phyloP scores from a whole-genome alignment of 805 yeast species.

The Limtongozyma cylindracea region DNA sequence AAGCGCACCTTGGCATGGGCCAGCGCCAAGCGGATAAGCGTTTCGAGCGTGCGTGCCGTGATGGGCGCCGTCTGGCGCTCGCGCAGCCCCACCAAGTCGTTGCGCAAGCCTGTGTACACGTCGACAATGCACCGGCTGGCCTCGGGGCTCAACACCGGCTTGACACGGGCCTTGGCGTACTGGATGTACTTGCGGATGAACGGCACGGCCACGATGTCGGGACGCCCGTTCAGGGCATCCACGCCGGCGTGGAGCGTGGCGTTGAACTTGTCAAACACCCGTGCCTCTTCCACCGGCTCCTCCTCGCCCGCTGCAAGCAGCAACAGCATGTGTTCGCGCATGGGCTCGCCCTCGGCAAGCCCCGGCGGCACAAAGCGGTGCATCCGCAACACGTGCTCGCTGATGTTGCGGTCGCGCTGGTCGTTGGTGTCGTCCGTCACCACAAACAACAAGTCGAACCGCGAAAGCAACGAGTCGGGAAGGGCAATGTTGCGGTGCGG shows the following conservation, averaged over 20 bases:
- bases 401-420: slow-evolving; percentile 57
- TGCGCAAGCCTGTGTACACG: slow-evolving; percentile 61
- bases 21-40: slow-evolving; percentile 79
- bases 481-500: slow-evolving; percentile 93
- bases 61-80: slow-evolving; percentile 77
- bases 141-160: slow-evolving; percentile 51
- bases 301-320: slow-evolving; percentile 66
- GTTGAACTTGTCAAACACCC: slow-evolving; percentile 67
- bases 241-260: slow-evolving; percentile 70
- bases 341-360: slow-evolving; percentile 77
- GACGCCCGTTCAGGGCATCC: slow-evolving; percentile 5
- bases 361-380: slow-evolving; percentile 82
- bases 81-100: slow-evolving; percentile 25
- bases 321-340: slow-evolving; percentile 48
- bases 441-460: slow-evolving; percentile 86
- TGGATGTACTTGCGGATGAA: slow-evolving; percentile 83
- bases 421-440: slow-evolving; percentile 91
- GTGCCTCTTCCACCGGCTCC: slow-evolving; percentile 21
- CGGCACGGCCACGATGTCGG: slow-evolving; percentile 33
- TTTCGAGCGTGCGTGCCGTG: slow-evolving; percentile 95
- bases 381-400: slow-evolving; percentile 88
- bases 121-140: slow-evolving; percentile 68
- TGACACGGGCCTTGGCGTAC: slow-evolving; percentile 73
- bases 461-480: slow-evolving; percentile 88
- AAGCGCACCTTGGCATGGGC: slow-evolving; percentile 95